Evolutionary conservation across 179 eudicot species (phyloP), one percentile per base, ranked within the genome.

Genomic region (Corrigiola litoralis): DNA sequence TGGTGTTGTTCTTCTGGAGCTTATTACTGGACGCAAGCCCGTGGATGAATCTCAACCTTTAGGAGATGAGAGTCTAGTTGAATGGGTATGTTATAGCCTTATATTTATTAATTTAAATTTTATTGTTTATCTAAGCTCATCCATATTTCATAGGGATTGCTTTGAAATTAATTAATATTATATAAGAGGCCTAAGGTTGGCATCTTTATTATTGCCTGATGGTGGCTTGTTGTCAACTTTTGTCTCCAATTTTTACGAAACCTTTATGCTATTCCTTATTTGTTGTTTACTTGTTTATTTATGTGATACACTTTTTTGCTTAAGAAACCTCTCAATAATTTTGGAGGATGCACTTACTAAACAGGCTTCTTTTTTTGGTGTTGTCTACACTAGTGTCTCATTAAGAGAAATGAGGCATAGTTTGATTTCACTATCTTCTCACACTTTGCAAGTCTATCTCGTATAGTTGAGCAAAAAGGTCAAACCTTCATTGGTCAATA

Each of bases 1-100:
- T 58, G 98, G 98, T 58, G 98, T 92, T 68, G 96, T 92, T 57
- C 95, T 92, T 67, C 71, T 92, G 63, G 98, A 92, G 87, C 84
- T 92, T 65, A 85, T 92, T 23, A 89, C 91, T 17, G 98, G 96
- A 44, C 89, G 98, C 42, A 92, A 77, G 73, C 89, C 98, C 61
- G 96, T 92, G 54, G 98, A 92, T 81, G 67, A 70, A 68, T 84
- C 97, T 71, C 89, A 86, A 65, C 95, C 95, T 32, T 47, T 81
- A 77, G 97, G 88, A 65, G 89, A 87, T 48, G 96, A 88, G 79
- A 87, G 95, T 69, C 77, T 92, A 32, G 98, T 92, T 73, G 96
- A 92, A 79, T 92, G 96, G 96, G 98, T 92, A 81, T 74, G 89
- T 72, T 71, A 17, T 40, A 36, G 18, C 5, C 45, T 57, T 61